These are phyloP conservation scores for Mortierella sp. DNA, from an alignment of 371 early-diverging fungal genomes.

Conservation along the genomic window DNA sequence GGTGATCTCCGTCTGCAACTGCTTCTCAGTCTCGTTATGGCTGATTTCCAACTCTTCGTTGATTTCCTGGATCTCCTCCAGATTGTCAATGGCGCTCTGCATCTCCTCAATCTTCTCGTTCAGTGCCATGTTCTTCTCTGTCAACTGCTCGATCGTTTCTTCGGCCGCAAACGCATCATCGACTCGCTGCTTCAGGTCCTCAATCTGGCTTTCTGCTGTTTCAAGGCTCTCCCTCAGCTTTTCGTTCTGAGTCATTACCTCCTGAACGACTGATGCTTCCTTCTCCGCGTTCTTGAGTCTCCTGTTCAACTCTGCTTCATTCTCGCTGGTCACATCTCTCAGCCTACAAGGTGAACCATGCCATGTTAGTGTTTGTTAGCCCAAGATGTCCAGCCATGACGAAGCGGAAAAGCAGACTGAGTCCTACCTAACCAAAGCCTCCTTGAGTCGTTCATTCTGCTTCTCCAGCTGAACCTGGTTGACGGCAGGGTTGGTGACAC, in stretches of 20 bases:
- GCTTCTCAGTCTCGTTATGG: slow-evolving; percentile 87
- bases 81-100: slow-evolving; percentile 80
- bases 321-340: slow-evolving; percentile 81
- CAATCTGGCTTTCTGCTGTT: slow-evolving; percentile 74
- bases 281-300: slow-evolving; percentile 76
- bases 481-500: slow-evolving; percentile 61
- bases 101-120: slow-evolving; percentile 83
- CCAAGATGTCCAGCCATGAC: slow-evolving; percentile 4
- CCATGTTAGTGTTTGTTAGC: neutral
- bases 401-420: too few species aligned
- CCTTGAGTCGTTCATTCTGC: slow-evolving; percentile 90
- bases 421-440: slow-evolving; percentile 79
- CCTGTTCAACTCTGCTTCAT: slow-evolving; percentile 76
- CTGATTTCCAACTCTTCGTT: slow-evolving; percentile 93
- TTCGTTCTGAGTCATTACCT: slow-evolving; percentile 69
- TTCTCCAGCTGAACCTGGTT: slow-evolving; percentile 76
- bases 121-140: slow-evolving; percentile 81
- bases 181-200: slow-evolving; percentile 83
- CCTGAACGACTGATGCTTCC: slow-evolving; percentile 70
- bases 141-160: slow-evolving; percentile 81
- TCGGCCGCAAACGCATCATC: slow-evolving; percentile 88
- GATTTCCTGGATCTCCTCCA: slow-evolving; percentile 90
- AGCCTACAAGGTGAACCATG: slow-evolving; percentile 57
- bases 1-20: slow-evolving; percentile 86
- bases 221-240: slow-evolving; percentile 65